phyloP scores from a whole-genome alignment of 164 flowering plant genomes.

The Chimonanthus praecox region DNA sequence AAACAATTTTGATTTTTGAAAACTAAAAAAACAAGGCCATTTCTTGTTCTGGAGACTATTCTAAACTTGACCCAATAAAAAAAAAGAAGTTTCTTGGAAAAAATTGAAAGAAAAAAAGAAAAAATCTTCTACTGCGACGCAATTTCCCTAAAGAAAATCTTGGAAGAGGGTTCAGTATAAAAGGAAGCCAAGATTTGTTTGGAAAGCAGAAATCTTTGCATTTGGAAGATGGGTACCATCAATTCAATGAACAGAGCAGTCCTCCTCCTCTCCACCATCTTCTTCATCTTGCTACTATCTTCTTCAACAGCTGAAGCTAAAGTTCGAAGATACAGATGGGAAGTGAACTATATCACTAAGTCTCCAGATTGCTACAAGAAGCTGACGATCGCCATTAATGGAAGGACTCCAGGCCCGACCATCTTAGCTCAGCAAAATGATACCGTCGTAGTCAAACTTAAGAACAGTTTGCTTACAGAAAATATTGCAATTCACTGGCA shows the following conservation, averaged over 20 bases:
- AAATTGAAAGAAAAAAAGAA: no score
- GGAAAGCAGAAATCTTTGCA: no score
- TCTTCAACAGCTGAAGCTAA: conserved; percentile 35
- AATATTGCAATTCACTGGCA: conserved; percentile 94
- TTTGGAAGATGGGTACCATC: neutral
- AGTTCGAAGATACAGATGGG: conserved; percentile 59
- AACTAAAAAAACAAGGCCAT: no score
- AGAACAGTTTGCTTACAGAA: conserved; percentile 64
- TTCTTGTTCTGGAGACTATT: no score
- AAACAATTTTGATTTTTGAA: no score
- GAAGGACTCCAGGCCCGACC: conserved; percentile 71
- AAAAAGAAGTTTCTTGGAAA: no score
- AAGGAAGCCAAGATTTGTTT: no score
- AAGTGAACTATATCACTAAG: conserved; percentile 61
- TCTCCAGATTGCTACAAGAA: conserved; percentile 78
- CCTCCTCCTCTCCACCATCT: neutral
- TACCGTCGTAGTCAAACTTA: conserved; percentile 72
- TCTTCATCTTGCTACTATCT: neutral
- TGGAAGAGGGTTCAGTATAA: no score
- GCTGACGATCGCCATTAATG: conserved; percentile 62
- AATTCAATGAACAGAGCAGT: no score
- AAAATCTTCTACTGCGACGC: no score
- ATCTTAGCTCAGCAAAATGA: conserved; percentile 66
- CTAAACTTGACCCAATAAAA: no score
- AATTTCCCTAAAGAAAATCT: no score